phyloP scores from a whole-genome alignment of 108 stramenopile species.

The Skeletonema costatum region DNA sequence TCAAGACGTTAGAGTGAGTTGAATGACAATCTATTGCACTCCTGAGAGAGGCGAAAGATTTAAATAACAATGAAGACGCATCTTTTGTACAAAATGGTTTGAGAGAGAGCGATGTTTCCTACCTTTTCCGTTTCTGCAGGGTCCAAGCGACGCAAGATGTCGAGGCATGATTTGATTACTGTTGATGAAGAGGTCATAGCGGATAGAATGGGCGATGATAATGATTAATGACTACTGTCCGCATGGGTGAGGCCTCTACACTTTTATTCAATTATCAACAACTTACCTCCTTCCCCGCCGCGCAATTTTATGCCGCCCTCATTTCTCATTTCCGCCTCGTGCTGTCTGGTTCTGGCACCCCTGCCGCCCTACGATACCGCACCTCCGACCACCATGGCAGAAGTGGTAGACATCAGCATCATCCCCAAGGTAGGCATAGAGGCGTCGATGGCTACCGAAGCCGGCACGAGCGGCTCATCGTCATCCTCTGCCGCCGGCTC shows the following conservation, averaged over 20 bases:
- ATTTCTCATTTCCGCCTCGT: too few species aligned
- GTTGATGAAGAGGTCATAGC: not conserved
- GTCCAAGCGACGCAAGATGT: constrained; percentile 1
- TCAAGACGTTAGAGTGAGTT: not conserved
- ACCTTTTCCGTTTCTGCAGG: not conserved
- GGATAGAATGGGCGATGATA: not conserved
- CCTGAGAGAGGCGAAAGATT: too few species aligned
- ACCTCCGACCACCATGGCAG: not conserved
- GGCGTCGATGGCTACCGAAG: not conserved
- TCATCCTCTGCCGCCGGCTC: not conserved
- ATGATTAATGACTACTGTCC: too few species aligned
- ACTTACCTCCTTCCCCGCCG: too few species aligned
- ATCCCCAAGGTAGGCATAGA: not conserved
- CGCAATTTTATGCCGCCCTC: too few species aligned
- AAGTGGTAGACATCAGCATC: not conserved
- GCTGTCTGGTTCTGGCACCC: too few species aligned
- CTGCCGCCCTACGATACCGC: too few species aligned
- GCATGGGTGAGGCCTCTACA: too few species aligned
- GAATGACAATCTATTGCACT: not conserved
- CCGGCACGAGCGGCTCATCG: not conserved
- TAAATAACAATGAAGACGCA: too few species aligned
- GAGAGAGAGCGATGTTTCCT: not conserved
- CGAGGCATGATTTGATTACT: not conserved
- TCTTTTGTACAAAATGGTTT: not conserved
- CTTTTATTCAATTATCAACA: too few species aligned